Evolutionary conservation across 2,329 filamentous ascomycete species (phyloP), one percentile per base, ranked within the genome.

Genomic region (Aspergillus fructus): DNA sequence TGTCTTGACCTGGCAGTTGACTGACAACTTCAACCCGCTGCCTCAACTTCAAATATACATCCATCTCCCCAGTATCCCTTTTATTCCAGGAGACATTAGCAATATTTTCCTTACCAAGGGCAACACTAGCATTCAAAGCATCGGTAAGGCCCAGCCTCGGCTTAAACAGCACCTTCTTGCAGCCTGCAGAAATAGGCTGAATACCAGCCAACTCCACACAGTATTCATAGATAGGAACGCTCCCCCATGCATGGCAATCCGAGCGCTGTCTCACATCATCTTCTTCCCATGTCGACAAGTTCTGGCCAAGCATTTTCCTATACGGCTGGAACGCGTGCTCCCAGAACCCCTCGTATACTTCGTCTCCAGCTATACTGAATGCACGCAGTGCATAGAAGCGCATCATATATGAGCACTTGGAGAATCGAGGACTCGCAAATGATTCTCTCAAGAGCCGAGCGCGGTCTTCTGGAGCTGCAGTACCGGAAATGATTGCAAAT

Each of bases 211-310:
- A 9, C 60, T 78, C 76, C 8, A 71, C 71, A 33, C 68, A 73
- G 40, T 70, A 78, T 55, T 78, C 76, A 50, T 78, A 78, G 4
- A 79, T 64, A 0, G 75, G 76, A 15, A 76, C 74, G 55, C 74
- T 75, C 1, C 76, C 74, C 76, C 75, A 78, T 2, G 76, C 75
- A 65, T 79, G 76, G 49, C 76, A 79, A 60, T 79, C 76, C 1
- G 74, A 78, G 4, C 76, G 69, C 58, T 76, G 74, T 3, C 71
- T 63, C 5, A 78, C 76, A 55, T 74, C 70, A 49, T 78, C 76
- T 53, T 79, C 76, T 43, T 73, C 72, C 75, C 76, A 78, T 3
- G 76, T 79, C 0, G 75, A 68, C 9, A 78, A 53, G 50, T 76
- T 74, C 53, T 73, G 68, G 1, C 63, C 64, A 3, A 78, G 59